These are phyloP conservation scores for Aspergillus sp. DNA, from an alignment of 2,329 filamentous ascomycete genomes.

Conservation along the genomic window DNA sequence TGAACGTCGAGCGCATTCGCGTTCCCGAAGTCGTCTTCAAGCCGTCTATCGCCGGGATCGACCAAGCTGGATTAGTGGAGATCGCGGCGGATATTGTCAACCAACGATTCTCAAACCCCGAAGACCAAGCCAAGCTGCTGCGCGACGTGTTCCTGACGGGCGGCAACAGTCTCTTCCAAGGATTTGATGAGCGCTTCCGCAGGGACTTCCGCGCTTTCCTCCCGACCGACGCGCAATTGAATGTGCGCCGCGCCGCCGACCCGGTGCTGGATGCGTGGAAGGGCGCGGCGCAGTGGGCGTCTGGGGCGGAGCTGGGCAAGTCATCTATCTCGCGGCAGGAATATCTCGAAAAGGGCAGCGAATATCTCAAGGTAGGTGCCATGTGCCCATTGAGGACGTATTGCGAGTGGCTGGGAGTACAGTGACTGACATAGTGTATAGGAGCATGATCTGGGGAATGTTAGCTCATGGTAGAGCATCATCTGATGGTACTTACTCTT, in stretches of 20 bases:
- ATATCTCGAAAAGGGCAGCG: conserved; percentile 85
- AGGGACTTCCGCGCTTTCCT: conserved; percentile 71
- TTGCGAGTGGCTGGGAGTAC: not conserved
- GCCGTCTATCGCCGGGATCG: conserved; percentile 83
- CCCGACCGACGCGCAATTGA: conserved; percentile 65
- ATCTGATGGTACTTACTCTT: too few relatives aligned
- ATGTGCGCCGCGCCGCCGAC: conserved; percentile 70
- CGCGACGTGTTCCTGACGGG: conserved; percentile 90
- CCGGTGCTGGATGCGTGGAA: conserved; percentile 86
- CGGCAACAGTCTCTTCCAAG: conserved; percentile 82
- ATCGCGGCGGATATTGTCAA: conserved; percentile 87
- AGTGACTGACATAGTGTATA: conserved; percentile 16
- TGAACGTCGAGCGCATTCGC: conserved; percentile 94
- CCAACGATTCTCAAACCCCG: conserved; percentile 64
- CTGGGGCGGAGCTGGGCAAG: conserved; percentile 54
- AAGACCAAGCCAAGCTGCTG: conserved; percentile 66
- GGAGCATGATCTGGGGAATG: conserved; percentile 40
- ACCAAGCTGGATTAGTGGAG: conserved; percentile 91
- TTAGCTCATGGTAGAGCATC: conserved; percentile 25
- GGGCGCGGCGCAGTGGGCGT: conserved; percentile 83
- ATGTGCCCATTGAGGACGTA: not conserved
- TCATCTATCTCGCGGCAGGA: conserved; percentile 75
- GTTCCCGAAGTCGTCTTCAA: conserved; percentile 93
- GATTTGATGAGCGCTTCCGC: conserved; percentile 78
- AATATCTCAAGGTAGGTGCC: conserved; percentile 75